Conservation (phyloP, 345 rosid genomes). For the Lepidium aucheri region DNA sequence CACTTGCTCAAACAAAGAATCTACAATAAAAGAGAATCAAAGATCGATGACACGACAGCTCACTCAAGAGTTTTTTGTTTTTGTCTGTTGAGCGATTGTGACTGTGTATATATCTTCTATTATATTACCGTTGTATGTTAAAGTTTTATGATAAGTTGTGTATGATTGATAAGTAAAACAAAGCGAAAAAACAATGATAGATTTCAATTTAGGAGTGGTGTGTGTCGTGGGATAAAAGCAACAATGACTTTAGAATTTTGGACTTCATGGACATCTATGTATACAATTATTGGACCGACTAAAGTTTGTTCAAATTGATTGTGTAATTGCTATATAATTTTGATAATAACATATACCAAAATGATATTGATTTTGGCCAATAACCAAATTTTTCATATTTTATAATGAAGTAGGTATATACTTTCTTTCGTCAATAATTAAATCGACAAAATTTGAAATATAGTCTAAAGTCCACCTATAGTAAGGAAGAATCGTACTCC, state of each 20-base stretch:
- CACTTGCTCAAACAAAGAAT: neutral
- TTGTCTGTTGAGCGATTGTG: neutral
- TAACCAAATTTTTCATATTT: neutral
- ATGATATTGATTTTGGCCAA: neutral
- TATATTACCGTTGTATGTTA: neutral
- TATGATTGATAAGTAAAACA: neutral
- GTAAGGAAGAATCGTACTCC: too few species aligned
- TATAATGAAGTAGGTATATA: too few species aligned
- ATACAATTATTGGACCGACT: neutral
- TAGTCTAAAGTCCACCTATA: too few species aligned
- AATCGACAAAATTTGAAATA: too few species aligned
- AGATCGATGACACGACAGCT: constrained; percentile 1
- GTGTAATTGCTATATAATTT: neutral
- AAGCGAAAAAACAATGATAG: neutral
- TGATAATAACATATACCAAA: constrained; percentile 11
- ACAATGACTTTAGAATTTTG: constrained; percentile 2
- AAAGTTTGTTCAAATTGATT: neutral
- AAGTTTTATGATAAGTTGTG: neutral
- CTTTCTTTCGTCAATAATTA: too few species aligned
- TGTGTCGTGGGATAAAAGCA: constrained; percentile 22
- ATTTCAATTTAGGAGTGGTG: neutral
- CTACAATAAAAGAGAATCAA: neutral
- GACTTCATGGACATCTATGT: neutral
- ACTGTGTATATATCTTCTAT: neutral
- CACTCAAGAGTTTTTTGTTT: neutral